These are phyloP conservation scores for Penicillium verhagenii DNA, from an alignment of 495 filamentous ascomycete genomes.

Conservation along the genomic window DNA sequence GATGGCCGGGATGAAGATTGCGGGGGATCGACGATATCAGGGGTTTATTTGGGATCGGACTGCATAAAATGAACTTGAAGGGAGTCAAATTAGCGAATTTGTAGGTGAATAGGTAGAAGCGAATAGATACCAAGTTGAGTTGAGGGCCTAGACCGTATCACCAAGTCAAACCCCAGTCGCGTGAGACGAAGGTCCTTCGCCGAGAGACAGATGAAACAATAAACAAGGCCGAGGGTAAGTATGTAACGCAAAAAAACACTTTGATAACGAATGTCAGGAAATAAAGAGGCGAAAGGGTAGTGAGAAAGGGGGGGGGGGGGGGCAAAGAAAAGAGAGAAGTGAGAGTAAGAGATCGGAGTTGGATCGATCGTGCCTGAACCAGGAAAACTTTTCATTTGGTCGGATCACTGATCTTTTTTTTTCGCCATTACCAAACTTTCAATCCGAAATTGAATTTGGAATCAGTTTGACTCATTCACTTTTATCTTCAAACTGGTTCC, in stretches of 20 bases:
- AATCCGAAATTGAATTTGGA: not conserved
- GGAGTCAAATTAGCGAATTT: not conserved
- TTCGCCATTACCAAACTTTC: conserved; percentile 11
- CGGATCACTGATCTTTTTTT: conserved; percentile 1
- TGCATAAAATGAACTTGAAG: not conserved
- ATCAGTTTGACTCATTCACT: not conserved
- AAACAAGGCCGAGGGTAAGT: not conserved
- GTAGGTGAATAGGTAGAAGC: not conserved
- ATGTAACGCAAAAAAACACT: not conserved
- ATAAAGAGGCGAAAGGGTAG: not conserved
- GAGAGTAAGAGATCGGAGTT: conserved; percentile 7
- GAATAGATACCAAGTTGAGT: not conserved
- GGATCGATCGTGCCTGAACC: conserved; percentile 28
- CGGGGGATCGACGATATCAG: not conserved
- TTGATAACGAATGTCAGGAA: not conserved
- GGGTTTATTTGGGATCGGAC: not conserved
- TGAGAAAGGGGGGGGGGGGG: conserved; percentile 4
- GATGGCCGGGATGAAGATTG: no score
- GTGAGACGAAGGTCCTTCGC: not conserved
- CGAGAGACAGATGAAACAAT: not conserved
- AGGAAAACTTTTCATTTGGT: conserved; percentile 24
- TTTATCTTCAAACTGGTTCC: not conserved
- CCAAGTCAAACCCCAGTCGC: not conserved
- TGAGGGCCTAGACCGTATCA: not conserved
- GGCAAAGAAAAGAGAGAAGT: not conserved